Conservation (phyloP, 1,284 basidiomycete species). For the Apiotrichum siamense region DNA sequence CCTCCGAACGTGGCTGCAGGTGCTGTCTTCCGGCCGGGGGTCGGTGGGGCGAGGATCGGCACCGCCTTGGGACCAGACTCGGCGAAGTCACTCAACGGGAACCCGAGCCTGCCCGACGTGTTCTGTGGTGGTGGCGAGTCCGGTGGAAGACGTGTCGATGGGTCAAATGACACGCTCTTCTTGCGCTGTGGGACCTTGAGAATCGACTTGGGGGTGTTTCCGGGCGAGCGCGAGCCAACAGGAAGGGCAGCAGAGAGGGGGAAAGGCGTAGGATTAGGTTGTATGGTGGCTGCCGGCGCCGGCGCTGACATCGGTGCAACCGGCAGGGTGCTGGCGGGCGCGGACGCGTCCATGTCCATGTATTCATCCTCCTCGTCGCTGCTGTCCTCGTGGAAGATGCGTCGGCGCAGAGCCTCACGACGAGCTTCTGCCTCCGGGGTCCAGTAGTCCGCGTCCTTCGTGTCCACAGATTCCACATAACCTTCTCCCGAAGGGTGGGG, state of each 20-base stretch:
- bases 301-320: neutral
- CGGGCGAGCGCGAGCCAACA: neutral
- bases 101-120: constrained; percentile 11
- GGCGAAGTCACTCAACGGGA: constrained; percentile 18
- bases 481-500: constrained; percentile 15
- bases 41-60: constrained; percentile 30
- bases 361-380: constrained; percentile 13
- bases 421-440: constrained; percentile 27
- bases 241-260: neutral
- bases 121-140: constrained; percentile 21
- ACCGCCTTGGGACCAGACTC: constrained; percentile 22
- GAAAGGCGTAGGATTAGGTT: neutral
- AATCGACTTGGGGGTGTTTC: constrained; percentile 27
- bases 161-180: constrained; percentile 42
- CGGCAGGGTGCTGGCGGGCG: neutral
- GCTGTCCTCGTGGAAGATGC: constrained; percentile 27
- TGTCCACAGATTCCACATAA: constrained; percentile 5
- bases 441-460: constrained; percentile 30
- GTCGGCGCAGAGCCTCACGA: constrained; percentile 25
- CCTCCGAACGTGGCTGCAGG: constrained; percentile 25
- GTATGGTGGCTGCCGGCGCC: neutral
- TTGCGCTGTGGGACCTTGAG: constrained; percentile 36
- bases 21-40: constrained; percentile 14
- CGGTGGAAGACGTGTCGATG: constrained; percentile 32
- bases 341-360: constrained; percentile 6